Conservation (phyloP, 2,329 filamentous ascomycete species). For the Penicillium sp. region DNA sequence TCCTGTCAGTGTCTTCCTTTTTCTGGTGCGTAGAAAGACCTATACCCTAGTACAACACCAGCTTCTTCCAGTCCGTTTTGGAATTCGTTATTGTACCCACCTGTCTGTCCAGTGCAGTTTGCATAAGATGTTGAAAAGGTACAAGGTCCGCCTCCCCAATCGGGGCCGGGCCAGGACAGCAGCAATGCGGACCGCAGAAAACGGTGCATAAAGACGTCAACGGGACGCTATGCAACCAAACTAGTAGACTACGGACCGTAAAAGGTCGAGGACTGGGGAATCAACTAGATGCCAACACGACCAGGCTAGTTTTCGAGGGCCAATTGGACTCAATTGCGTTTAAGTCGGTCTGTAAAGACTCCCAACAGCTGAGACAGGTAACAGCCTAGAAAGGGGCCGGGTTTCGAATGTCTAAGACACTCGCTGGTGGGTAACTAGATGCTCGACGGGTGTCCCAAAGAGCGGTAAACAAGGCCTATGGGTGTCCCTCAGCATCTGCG, state of each 20-base stretch:
- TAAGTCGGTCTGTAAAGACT: conserved; percentile 5
- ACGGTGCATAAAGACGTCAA: conserved; percentile 6
- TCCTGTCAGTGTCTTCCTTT: conserved; percentile 6
- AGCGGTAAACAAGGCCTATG: conserved; percentile 19
- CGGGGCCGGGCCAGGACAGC: conserved; percentile 1
- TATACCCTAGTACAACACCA: conserved; percentile 6
- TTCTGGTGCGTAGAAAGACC: neutral
- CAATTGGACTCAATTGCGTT: neutral
- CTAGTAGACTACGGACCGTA: neutral
- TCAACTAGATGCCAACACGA: neutral
- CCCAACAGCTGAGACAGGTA: conserved; percentile 9
- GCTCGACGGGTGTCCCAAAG: conserved; percentile 11
- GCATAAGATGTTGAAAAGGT: conserved; percentile 4
- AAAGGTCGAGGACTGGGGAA: conserved; percentile 5
- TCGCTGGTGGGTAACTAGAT: neutral
- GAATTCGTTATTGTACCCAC: conserved; percentile 16
- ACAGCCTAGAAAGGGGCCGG: conserved; percentile 10
- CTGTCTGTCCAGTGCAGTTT: conserved; percentile 5
- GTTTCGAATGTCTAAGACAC: conserved; percentile 25
- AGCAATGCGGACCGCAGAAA: conserved; percentile 11
- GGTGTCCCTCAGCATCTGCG: conserved; percentile 9
- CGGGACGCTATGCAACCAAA: conserved; percentile 11
- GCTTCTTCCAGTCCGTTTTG: conserved; percentile 14
- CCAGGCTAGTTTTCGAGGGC: conserved; percentile 6
- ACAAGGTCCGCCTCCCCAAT: conserved; percentile 8